These are phyloP conservation scores for Colletotrichum plurivorum DNA, from an alignment of 2,329 filamentous ascomycete species.

Conservation along the genomic window DNA sequence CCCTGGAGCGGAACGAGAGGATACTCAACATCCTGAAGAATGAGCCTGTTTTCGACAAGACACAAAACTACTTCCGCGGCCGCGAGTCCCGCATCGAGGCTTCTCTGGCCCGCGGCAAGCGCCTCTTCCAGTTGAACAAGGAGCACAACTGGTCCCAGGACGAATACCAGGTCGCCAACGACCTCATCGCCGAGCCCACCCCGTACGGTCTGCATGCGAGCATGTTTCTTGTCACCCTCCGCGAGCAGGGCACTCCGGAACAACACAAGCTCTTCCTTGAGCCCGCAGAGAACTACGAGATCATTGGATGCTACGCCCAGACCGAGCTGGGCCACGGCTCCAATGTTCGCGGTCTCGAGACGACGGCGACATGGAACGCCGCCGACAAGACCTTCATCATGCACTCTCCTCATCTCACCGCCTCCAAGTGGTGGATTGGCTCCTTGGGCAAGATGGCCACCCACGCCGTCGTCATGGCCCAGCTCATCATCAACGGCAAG, in stretches of 20 bases:
- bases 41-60: constrained; percentile 83
- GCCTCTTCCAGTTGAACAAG: constrained; percentile 74
- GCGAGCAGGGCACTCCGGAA: constrained; percentile 79
- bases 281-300: constrained; percentile 77
- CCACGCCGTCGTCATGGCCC: constrained; percentile 84
- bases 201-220: constrained; percentile 80
- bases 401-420: constrained; percentile 80
- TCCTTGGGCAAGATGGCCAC: constrained; percentile 83
- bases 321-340: constrained; percentile 85
- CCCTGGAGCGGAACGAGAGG: constrained; percentile 70
- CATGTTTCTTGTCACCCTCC: constrained; percentile 69
- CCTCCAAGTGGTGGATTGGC: constrained; percentile 90
- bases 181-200: constrained; percentile 80
- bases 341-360: constrained; percentile 81
- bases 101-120: constrained; percentile 79
- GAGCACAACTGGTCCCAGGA: constrained; percentile 78
- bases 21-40: constrained; percentile 75
- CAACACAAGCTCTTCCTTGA: constrained; percentile 82
- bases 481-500: constrained; percentile 78
- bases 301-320: constrained; percentile 85
- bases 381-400: constrained; percentile 82
- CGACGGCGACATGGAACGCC: constrained; percentile 80
- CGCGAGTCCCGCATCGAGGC: constrained; percentile 78
- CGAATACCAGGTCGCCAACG: constrained; percentile 75
- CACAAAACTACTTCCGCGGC: constrained; percentile 82